Base-by-base conservation (phyloP, 192 early-diverging fungal species). In the Coemansia brasiliensis region DNA sequence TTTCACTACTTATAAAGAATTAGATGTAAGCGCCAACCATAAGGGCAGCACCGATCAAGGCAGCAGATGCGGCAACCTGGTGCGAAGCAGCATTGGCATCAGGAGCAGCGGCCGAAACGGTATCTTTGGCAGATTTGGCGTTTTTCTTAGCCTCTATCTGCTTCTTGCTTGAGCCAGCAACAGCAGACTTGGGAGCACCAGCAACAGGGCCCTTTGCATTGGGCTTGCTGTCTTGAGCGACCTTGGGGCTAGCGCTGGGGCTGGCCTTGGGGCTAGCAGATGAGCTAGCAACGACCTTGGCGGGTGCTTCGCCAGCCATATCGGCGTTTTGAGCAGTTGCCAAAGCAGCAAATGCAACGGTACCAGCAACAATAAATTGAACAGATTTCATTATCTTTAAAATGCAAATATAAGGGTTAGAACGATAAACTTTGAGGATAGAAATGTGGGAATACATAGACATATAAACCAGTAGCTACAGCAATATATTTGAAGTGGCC, bases 1-100 rank as follows among this genome's bases (percentile, higher is more conserved):
- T 67, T 54, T 12, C 27, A 42, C 9, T 13, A 27, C 9, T 20
- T 51, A 20, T 17, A 51, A 52, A 52, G 38, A 46, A 57, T 59
- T 70, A 76, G 45, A 77, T 45, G 29, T 59, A 68, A 22, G 74
- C 59, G n/a, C 67, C 74, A 27, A 65, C 39, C 24, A 67, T 45
- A 37, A 65, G 63, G 16, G 60, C 74, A 10, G 64, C 74, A 12
- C 74, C 67, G 13, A 63, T n/a, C 50, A 77, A 63, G 3, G 74
- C 74, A 0, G 63, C 67, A 16, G 74, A 77, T 24, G 68, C 48
- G 10, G 60, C 74, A 5, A 70, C 17, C 74, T 77, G 74, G 60
- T 48, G 63, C 22, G 74, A 55, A 35, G 74, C 74, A 16, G 55
- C 67, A 29, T 50, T 67, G 42, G 63, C 52, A 15, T 77, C 74